A percentile compares a stretch with the other conserved stretches of the same genome.
These are phyloP conservation scores for Cymodocea nodosa DNA, from an alignment of 116 monocot genomes.

Conservation along the genomic window DNA sequence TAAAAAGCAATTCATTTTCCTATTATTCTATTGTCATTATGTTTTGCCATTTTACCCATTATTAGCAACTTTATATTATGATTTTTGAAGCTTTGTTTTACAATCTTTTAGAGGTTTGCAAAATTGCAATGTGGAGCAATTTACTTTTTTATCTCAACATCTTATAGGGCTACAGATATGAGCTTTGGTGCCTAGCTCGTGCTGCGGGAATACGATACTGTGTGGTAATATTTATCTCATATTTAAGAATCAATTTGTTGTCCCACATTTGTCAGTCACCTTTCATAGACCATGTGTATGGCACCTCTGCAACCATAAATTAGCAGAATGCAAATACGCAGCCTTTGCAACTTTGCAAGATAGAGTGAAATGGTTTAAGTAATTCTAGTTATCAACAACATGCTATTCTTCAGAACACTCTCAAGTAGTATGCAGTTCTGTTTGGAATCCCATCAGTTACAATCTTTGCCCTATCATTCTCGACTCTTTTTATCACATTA, in stretches of 20 bases:
- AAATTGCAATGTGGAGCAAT: too few species aligned
- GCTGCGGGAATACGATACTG: constrained; percentile 96
- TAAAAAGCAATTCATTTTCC: neutral
- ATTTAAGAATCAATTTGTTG: neutral
- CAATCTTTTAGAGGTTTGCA: neutral
- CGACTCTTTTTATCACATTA: too few species aligned
- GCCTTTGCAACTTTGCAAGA: too few species aligned
- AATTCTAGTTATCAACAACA: too few species aligned
- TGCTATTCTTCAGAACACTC: too few species aligned
- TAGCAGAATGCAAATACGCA: too few species aligned
- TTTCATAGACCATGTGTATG: too few species aligned
- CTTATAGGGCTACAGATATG: constrained; percentile 92
- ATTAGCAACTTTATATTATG: neutral
- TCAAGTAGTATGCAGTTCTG: too few species aligned
- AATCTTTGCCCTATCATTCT: too few species aligned
- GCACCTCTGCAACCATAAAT: too few species aligned
- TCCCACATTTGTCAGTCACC: neutral
- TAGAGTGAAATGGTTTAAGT: too few species aligned
- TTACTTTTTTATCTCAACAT: neutral
- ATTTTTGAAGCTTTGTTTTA: constrained; percentile 1
- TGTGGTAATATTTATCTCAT: constrained; percentile 48
- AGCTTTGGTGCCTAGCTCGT: constrained; percentile 96
- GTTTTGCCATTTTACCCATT: neutral
- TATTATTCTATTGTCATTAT: neutral
- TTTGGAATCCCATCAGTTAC: too few species aligned